Percentiles rank a stretch among this genome's conserved stretches.
Evolutionary conservation across 225 moss, liverwort and hornwort genomes (phyloP).

Genomic region (Pleurozium schreberi): DNA sequence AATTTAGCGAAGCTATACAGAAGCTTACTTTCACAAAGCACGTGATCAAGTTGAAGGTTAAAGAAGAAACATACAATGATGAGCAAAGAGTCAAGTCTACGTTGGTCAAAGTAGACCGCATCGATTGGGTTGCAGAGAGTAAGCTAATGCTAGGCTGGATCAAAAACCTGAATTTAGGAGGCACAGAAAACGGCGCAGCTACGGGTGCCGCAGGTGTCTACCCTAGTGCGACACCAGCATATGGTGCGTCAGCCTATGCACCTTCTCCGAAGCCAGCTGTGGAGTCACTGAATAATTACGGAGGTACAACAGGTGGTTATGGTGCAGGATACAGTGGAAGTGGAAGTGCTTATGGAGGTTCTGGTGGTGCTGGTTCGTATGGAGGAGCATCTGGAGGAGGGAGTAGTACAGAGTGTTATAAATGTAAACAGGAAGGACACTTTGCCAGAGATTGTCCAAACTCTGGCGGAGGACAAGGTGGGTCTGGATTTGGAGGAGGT

Average conservation of each 20-base stretch:
- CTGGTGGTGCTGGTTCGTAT: conserved; percentile 32
- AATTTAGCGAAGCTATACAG: conserved; percentile 72
- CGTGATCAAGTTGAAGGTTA: conserved; percentile 80
- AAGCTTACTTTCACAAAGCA: conserved; percentile 71
- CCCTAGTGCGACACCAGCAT: conserved; percentile 25
- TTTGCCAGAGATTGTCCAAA: conserved; percentile 68
- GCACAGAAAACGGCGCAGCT: conserved; percentile 16
- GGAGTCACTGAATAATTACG: conserved; percentile 29
- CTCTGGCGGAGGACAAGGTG: conserved; percentile 41
- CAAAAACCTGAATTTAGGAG: conserved; percentile 48
- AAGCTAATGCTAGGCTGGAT: conserved; percentile 66
- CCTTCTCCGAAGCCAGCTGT: conserved; percentile 8
- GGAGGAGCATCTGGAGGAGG: conserved; percentile 47
- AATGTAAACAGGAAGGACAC: conserved; percentile 79
- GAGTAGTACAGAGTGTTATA: conserved; percentile 50
- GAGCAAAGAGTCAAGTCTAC: conserved; percentile 85
- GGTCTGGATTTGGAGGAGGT: conserved; percentile 41
- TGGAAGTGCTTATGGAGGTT: conserved; percentile 33
- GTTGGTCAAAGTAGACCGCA: conserved; percentile 54
- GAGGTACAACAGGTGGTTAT: conserved; percentile 27
- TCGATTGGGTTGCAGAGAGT: conserved; percentile 61
- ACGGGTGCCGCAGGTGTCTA: conserved; percentile 17
- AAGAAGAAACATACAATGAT: conserved; percentile 88
- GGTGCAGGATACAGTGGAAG: conserved; percentile 38
- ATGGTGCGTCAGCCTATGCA: conserved; percentile 35